These are phyloP conservation scores for Pythium scleroteichum DNA, from an alignment of 352 stramenopile species.

Conservation along the genomic window DNA sequence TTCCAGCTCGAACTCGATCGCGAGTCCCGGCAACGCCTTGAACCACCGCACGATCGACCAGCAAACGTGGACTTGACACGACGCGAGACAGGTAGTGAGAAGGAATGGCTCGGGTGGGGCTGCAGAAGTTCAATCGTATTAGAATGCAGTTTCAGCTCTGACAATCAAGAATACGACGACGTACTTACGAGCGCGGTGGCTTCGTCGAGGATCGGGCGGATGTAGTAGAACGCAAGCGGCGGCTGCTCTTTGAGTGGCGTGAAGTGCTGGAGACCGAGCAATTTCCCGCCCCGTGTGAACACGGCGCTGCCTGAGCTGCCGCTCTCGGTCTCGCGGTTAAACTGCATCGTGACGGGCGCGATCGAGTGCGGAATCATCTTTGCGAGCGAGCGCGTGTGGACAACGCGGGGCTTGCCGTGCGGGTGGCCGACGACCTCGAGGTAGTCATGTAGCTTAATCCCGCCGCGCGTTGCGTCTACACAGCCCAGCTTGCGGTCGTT, in stretches of 20 bases:
- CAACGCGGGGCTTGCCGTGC: conserved; percentile 53
- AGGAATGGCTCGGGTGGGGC: conserved; percentile 59
- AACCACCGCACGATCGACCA: conserved; percentile 58
- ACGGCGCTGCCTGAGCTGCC: conserved; percentile 41
- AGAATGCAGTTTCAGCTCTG: no score
- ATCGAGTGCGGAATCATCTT: conserved; percentile 56
- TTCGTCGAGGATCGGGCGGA: conserved; percentile 53
- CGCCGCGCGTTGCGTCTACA: conserved; percentile 12
- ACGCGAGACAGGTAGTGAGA: conserved; percentile 47
- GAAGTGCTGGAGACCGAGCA: conserved; percentile 56
- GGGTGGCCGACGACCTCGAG: conserved; percentile 65
- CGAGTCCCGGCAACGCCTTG: conserved; percentile 38
- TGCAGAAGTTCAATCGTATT: no score
- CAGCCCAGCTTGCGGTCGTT: conserved; percentile 68
- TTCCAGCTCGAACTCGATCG: conserved; percentile 57
- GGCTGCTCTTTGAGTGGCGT: conserved; percentile 37
- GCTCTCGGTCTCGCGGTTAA: conserved; percentile 44
- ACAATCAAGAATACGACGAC: no score
- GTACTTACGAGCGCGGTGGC: conserved; percentile 60
- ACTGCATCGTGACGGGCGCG: conserved; percentile 48
- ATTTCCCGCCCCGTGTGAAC: conserved; percentile 60
- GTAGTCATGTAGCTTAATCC: conserved; percentile 23
- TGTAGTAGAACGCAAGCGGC: conserved; percentile 44
- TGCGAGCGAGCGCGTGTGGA: conserved; percentile 38
- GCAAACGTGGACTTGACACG: conserved; percentile 48